Evolutionary conservation across 768 basidiomycete species (phyloP).

Genomic region (Phlebiopsis flavidoalba): DNA sequence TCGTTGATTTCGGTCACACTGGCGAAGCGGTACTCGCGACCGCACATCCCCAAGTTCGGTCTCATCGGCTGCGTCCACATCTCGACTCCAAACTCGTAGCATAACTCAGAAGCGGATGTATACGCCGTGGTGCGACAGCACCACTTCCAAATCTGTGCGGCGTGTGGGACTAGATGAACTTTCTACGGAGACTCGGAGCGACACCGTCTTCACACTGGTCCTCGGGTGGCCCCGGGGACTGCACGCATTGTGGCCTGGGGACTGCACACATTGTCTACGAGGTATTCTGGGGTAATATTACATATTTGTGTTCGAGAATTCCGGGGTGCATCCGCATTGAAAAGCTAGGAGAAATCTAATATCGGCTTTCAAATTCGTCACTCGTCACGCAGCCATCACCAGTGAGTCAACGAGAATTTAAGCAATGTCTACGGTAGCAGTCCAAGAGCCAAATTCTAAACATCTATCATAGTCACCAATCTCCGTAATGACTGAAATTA

Average conservation of each 20-base stretch:
- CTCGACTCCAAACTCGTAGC: constrained; percentile 46
- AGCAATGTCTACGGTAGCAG: too few species aligned
- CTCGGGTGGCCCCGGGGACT: constrained; percentile 70
- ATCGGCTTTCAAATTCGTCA: too few species aligned
- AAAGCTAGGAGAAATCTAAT: too few species aligned
- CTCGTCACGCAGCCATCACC: too few species aligned
- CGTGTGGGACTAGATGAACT: constrained; percentile 63
- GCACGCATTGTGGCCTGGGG: constrained; percentile 63
- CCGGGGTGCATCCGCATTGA: too few species aligned
- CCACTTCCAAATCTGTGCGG: constrained; percentile 34
- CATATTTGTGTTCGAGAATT: too few species aligned
- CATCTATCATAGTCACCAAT: too few species aligned
- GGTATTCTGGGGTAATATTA: constrained; percentile 73
- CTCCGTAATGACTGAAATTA: too few species aligned
- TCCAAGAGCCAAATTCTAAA: too few species aligned
- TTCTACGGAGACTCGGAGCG: constrained; percentile 72
- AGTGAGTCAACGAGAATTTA: too few species aligned
- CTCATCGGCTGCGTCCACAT: constrained; percentile 70
- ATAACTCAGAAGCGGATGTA: constrained; percentile 35
- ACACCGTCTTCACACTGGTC: constrained; percentile 80
- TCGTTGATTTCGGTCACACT: constrained; percentile 94
- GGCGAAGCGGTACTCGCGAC: constrained; percentile 79
- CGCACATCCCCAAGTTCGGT: constrained; percentile 79
- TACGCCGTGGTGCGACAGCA: constrained; percentile 24
- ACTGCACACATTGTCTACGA: constrained; percentile 75